A percentile compares a stretch with the other conserved stretches of the same genome.
These are phyloP conservation scores for Pseudocercospora fuligena DNA, from an alignment of 2,329 filamentous ascomycete genomes.

Conservation along the genomic window DNA sequence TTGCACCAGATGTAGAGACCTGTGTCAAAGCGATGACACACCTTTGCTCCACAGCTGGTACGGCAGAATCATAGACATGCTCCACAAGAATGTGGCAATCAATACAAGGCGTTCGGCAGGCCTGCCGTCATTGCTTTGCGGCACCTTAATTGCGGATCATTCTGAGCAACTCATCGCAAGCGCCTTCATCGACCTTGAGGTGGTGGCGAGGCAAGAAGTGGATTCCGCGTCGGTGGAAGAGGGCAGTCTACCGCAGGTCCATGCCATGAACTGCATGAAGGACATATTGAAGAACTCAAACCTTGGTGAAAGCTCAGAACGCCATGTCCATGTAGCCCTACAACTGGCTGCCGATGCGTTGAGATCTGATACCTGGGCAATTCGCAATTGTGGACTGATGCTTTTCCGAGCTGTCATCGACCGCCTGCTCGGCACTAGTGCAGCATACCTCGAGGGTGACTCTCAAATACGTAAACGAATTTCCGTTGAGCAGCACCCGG, in stretches of 20 bases:
- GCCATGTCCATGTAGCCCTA: slow-evolving; percentile 73
- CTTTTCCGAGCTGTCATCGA: slow-evolving; percentile 86
- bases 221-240: slow-evolving; percentile 46
- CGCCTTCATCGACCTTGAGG: slow-evolving; percentile 66
- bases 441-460: slow-evolving; percentile 64
- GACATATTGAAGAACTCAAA: slow-evolving; percentile 86
- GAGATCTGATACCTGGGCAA: slow-evolving; percentile 85
- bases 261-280: slow-evolving; percentile 91
- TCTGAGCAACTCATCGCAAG: slow-evolving; percentile 62
- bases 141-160: slow-evolving; percentile 72
- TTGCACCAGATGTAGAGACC: slow-evolving; percentile 68
- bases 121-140: slow-evolving; percentile 83
- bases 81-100: slow-evolving; percentile 71
- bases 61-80: slow-evolving; percentile 38
- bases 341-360: slow-evolving; percentile 80
- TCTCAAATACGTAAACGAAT: slow-evolving; percentile 58
- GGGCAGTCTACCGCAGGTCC: slow-evolving; percentile 80
- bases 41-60: slow-evolving; percentile 72
- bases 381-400: slow-evolving; percentile 90
- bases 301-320: slow-evolving; percentile 73
- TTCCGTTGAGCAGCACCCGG: slow-evolving; percentile 71
- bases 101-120: slow-evolving; percentile 88
- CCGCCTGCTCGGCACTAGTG: slow-evolving; percentile 73
- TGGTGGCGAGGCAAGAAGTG: slow-evolving; percentile 55
- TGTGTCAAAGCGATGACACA: slow-evolving; percentile 47